Evolutionary conservation across 2,329 filamentous ascomycete genomes (phyloP).

Genomic region (Cordyceps cicadae): DNA sequence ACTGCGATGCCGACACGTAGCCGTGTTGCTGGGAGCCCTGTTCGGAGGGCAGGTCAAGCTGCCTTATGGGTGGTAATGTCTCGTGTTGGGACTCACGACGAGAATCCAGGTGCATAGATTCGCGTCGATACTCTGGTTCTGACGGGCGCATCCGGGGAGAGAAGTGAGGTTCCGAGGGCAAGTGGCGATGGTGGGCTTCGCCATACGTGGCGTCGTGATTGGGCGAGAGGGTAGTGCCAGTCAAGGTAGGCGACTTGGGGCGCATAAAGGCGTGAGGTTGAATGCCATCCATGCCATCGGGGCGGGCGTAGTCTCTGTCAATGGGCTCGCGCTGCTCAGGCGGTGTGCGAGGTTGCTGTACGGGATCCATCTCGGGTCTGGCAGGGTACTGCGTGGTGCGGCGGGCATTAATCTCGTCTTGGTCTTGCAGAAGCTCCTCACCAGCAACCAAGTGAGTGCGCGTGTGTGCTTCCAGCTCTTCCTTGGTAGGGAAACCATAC

Average conservation of each 20-base stretch:
- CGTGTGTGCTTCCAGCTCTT: constrained; percentile 44
- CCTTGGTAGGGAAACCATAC: constrained; percentile 44
- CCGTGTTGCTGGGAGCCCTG: not conserved
- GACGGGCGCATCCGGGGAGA: not conserved
- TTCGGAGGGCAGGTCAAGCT: constrained; percentile 7
- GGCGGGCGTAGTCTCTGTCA: constrained; percentile 1
- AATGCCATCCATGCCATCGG: not conserved
- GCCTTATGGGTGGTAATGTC: not conserved
- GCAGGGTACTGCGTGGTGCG: constrained; percentile 11
- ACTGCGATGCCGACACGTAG: not conserved
- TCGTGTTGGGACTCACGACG: constrained; percentile 6
- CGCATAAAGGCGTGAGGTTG: constrained; percentile 4
- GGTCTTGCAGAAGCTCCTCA: constrained; percentile 29
- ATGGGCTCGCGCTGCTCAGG: constrained; percentile 5
- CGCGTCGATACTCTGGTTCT: not conserved
- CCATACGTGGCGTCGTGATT: not conserved
- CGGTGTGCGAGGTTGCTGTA: constrained; percentile 5
- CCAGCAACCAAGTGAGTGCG: constrained; percentile 33
- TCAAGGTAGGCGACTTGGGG: constrained; percentile 4
- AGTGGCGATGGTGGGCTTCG: not conserved
- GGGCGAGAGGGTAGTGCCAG: constrained; percentile 7
- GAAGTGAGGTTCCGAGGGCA: not conserved
- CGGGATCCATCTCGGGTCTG: constrained; percentile 2
- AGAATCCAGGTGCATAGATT: not conserved
- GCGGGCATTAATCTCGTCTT: constrained; percentile 27